Evolutionary conservation across 1,284 basidiomycete genomes (phyloP).

Genomic region (Leccinum fuscescens): DNA sequence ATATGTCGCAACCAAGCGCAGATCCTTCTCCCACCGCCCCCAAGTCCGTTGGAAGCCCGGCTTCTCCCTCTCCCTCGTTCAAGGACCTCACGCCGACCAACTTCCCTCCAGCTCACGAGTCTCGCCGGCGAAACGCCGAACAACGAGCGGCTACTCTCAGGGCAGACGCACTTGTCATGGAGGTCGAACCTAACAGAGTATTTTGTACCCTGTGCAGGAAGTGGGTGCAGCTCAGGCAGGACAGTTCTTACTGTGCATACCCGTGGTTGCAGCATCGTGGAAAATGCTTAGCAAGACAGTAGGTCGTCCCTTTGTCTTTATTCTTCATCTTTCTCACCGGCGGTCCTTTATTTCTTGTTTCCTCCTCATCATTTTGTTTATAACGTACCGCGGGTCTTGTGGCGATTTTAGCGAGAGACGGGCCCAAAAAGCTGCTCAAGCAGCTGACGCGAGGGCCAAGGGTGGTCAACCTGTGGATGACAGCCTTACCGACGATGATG

Average conservation of each 20-base stretch:
- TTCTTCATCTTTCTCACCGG: slow-evolving; percentile 8
- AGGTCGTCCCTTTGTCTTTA: slow-evolving; percentile 32
- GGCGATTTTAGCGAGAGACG: slow-evolving; percentile 44
- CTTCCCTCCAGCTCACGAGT: slow-evolving; percentile 53
- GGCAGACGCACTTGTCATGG: slow-evolving; percentile 57
- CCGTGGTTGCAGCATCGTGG: slow-evolving; percentile 74
- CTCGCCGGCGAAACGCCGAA: slow-evolving; percentile 68
- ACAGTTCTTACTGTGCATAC: slow-evolving; percentile 70
- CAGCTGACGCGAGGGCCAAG: slow-evolving; percentile 25
- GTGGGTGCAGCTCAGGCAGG: slow-evolving; percentile 76
- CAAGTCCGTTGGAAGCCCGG: slow-evolving; percentile 21
- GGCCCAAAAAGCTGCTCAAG: slow-evolving; percentile 45
- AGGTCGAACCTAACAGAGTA: slow-evolving; percentile 71
- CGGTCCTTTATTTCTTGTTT: slow-evolving; percentile 4
- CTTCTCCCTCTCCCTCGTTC: slow-evolving; percentile 42
- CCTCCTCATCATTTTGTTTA: slow-evolving; percentile 3
- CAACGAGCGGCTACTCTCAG: slow-evolving; percentile 67
- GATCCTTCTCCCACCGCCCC: slow-evolving; percentile 9
- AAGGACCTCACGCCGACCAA: slow-evolving; percentile 52
- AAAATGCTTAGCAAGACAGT: slow-evolving; percentile 68
- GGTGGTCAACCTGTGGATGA: slow-evolving; percentile 31
- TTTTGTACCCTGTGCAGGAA: slow-evolving; percentile 72
- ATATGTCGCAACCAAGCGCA: slow-evolving; percentile 9
- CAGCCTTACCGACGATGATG: slow-evolving; percentile 26
- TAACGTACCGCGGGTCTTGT: slow-evolving; percentile 1